A percentile compares a stretch with the other conserved stretches of the same genome.
Evolutionary conservation across 495 filamentous ascomycete genomes (phyloP).

Genomic region (Penicillium waksmanii): DNA sequence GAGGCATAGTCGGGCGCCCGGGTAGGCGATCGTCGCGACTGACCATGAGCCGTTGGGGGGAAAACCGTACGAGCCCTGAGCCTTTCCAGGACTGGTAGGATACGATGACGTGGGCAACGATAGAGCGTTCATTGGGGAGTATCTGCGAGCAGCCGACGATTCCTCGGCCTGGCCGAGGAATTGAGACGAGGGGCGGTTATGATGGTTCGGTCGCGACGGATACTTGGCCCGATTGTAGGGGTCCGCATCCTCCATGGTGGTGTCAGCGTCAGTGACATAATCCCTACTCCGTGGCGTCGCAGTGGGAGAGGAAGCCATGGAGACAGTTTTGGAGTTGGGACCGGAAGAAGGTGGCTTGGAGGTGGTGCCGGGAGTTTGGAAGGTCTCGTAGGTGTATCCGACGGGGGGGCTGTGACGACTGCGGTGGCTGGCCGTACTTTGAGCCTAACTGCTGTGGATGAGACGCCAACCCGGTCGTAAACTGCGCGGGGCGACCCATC

Average conservation of each 20-base stretch:
- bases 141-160: constrained; percentile 82
- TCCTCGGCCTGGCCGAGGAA: constrained; percentile 69
- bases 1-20: constrained; percentile 59
- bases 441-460: constrained; percentile 46
- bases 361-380: constrained; percentile 54
- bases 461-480: constrained; percentile 43
- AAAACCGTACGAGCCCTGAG: constrained; percentile 53
- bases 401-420: constrained; percentile 62
- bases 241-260: constrained; percentile 91
- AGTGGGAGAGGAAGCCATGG: constrained; percentile 65
- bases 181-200: constrained; percentile 64
- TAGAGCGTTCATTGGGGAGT: constrained; percentile 91
- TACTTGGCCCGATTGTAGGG: constrained; percentile 83
- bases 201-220: constrained; percentile 67
- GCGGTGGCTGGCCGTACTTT: constrained; percentile 55
- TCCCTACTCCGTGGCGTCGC: constrained; percentile 70
- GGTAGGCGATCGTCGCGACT: constrained; percentile 62
- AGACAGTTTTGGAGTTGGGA: constrained; percentile 56
- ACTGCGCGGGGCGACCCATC: constrained; percentile 47
- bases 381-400: constrained; percentile 75
- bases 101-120: constrained; percentile 59
- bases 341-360: constrained; percentile 52
- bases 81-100: constrained; percentile 59
- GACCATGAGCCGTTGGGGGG: constrained; percentile 37
- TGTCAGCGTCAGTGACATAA: constrained; percentile 73